A percentile compares a stretch with the other conserved stretches of the same genome.
These are phyloP conservation scores for Xylariomycetidae sp. DNA, from an alignment of 2,329 filamentous ascomycete genomes.

Conservation along the genomic window DNA sequence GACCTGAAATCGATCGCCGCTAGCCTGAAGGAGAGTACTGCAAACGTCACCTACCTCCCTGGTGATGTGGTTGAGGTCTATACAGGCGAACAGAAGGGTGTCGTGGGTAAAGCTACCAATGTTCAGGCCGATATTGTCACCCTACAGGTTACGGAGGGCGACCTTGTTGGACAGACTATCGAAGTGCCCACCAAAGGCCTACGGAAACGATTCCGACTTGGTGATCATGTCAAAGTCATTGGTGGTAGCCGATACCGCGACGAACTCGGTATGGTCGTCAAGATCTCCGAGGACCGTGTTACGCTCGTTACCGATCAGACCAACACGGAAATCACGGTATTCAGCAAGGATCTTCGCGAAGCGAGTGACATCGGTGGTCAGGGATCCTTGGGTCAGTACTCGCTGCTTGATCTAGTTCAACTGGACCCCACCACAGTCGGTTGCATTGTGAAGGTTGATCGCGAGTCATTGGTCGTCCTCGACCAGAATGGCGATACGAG, in stretches of 20 bases:
- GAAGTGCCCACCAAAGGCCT: constrained; percentile 90
- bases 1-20: constrained; percentile 87
- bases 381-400: constrained; percentile 78
- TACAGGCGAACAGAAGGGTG: constrained; percentile 88
- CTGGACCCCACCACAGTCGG: constrained; percentile 88
- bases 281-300: constrained; percentile 85
- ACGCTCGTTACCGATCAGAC: constrained; percentile 90
- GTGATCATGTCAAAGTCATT: constrained; percentile 98
- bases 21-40: constrained; percentile 78
- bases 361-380: constrained; percentile 87
- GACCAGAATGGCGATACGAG: constrained; percentile 84
- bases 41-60: constrained; percentile 77
- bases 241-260: constrained; percentile 91
- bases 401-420: constrained; percentile 89
- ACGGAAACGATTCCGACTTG: constrained; percentile 85
- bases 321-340: constrained; percentile 91
- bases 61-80: constrained; percentile 97
- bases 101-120: constrained; percentile 77
- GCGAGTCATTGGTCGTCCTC: constrained; percentile 81
- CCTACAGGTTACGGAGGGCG: constrained; percentile 76
- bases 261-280: constrained; percentile 95
- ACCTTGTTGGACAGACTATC: constrained; percentile 74
- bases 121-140: constrained; percentile 91
- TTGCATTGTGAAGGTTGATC: constrained; percentile 90
- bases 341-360: constrained; percentile 92